phyloP scores from a whole-genome alignment of 768 basidiomycete species.

The Russula sp. region DNA sequence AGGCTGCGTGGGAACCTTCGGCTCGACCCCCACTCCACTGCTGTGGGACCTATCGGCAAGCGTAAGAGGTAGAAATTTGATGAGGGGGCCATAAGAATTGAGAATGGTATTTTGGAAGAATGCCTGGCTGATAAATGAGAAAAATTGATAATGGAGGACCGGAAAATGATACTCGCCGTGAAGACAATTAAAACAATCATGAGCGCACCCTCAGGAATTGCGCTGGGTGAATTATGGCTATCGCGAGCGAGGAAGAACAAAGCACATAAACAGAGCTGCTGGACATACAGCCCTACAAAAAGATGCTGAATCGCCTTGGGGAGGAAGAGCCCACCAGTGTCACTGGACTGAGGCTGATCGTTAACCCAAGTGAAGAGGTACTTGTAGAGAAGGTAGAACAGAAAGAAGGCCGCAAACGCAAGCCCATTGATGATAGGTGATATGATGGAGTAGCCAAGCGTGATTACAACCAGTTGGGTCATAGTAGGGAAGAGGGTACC shows the following conservation, averaged over 20 bases:
- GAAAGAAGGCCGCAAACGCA: slow-evolving; percentile 70
- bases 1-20: neutral
- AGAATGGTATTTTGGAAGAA: slow-evolving; percentile 69
- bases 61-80: slow-evolving; percentile 69
- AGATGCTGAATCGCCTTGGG: slow-evolving; percentile 91
- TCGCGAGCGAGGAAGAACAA: slow-evolving; percentile 85
- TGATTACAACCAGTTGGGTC: slow-evolving; percentile 77
- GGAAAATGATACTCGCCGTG: slow-evolving; percentile 46
- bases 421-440: slow-evolving; percentile 92
- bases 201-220: slow-evolving; percentile 67
- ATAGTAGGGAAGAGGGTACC: slow-evolving; percentile 68
- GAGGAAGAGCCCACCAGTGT: slow-evolving; percentile 93
- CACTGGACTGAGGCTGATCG: slow-evolving; percentile 57
- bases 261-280: slow-evolving; percentile 77
- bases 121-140: slow-evolving; percentile 33
- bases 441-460: slow-evolving; percentile 78
- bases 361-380: slow-evolving; percentile 40
- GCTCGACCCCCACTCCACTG: neutral
- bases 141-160: neutral
- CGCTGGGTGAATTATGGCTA: slow-evolving; percentile 41
- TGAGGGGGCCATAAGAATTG: slow-evolving; percentile 76
- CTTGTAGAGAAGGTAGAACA: slow-evolving; percentile 79
- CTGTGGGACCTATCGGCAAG: slow-evolving; percentile 63
- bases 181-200: slow-evolving; percentile 81
- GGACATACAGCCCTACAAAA: slow-evolving; percentile 89